These are phyloP conservation scores for Primulina tabacum DNA, from an alignment of 257 asterid genomes.

Conservation along the genomic window DNA sequence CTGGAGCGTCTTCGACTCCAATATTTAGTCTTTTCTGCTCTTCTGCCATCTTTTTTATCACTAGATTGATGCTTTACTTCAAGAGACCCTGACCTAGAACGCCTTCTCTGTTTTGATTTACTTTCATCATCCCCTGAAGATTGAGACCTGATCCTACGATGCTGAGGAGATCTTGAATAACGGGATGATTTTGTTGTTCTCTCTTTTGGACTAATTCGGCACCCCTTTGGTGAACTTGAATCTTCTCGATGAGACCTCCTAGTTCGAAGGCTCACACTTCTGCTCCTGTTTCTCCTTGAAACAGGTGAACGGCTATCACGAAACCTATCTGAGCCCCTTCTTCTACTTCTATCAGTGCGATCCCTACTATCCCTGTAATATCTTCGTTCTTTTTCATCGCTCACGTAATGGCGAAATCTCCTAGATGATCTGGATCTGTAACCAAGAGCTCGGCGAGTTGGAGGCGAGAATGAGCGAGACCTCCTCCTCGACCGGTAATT, in stretches of 20 bases:
- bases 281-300: constrained; percentile 75
- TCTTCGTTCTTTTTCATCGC: constrained; percentile 67
- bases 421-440: constrained; percentile 84
- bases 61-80: constrained; percentile 55
- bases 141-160: constrained; percentile 53
- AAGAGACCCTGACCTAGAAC: constrained; percentile 70
- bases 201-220: constrained; percentile 47
- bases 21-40: constrained; percentile 51
- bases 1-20: constrained; percentile 51
- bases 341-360: constrained; percentile 54
- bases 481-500: constrained; percentile 56
- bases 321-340: constrained; percentile 52
- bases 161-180: constrained; percentile 68
- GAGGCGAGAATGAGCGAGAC: constrained; percentile 85
- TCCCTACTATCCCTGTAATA: constrained; percentile 64
- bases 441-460: constrained; percentile 54
- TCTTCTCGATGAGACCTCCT: constrained; percentile 62
- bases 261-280: constrained; percentile 64
- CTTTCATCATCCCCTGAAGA: constrained; percentile 58
- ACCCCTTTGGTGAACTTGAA: constrained; percentile 56
- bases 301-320: constrained; percentile 49
- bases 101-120: constrained; percentile 60
- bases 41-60: constrained; percentile 43
- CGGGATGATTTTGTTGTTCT: constrained; percentile 56
- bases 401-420: constrained; percentile 68